A percentile compares a stretch with the other conserved stretches of the same genome.
phyloP scores from a whole-genome alignment of 2,329 filamentous ascomycete genomes.

The Amesomyces nigricolor region DNA sequence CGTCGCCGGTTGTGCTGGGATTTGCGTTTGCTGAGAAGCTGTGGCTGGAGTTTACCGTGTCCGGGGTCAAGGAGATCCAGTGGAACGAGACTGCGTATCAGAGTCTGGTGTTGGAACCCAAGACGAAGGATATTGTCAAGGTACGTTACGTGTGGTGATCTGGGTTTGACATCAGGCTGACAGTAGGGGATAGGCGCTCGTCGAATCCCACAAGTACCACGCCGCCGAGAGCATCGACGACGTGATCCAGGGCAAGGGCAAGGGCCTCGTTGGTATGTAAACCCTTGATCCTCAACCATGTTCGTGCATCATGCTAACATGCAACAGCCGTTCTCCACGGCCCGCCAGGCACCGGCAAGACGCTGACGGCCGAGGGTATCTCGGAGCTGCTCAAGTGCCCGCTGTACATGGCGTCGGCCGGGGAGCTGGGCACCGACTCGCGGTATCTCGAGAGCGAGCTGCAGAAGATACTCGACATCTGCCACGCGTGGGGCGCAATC shows the following conservation, averaged over 20 bases:
- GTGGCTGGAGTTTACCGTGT: constrained; percentile 84
- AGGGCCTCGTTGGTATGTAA: constrained; percentile 63
- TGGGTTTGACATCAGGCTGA: not conserved
- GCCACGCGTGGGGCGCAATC: constrained; percentile 80
- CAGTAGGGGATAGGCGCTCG: constrained; percentile 52
- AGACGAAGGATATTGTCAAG: constrained; percentile 63
- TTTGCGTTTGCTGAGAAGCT: constrained; percentile 85
- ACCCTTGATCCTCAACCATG: not conserved
- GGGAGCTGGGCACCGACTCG: constrained; percentile 75
- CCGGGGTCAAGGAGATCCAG: constrained; percentile 69
- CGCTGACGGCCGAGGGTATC: constrained; percentile 79
- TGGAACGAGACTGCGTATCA: constrained; percentile 83
- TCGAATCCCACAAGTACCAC: constrained; percentile 78
- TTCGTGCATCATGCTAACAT: constrained; percentile 12
- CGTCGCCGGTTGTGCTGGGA: constrained; percentile 77
- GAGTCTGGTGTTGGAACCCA: constrained; percentile 64
- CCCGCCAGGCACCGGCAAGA: constrained; percentile 83
- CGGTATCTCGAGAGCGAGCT: constrained; percentile 68
- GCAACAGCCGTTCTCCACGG: constrained; percentile 65
- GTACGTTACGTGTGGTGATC: constrained; percentile 22
- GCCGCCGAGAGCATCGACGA: constrained; percentile 78
- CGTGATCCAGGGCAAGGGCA: constrained; percentile 77
- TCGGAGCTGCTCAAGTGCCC: constrained; percentile 77
- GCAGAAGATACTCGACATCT: constrained; percentile 79
- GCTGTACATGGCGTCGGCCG: constrained; percentile 75